phyloP scores from a whole-genome alignment of 345 rosid genomes.

The Jatropha curcas region DNA sequence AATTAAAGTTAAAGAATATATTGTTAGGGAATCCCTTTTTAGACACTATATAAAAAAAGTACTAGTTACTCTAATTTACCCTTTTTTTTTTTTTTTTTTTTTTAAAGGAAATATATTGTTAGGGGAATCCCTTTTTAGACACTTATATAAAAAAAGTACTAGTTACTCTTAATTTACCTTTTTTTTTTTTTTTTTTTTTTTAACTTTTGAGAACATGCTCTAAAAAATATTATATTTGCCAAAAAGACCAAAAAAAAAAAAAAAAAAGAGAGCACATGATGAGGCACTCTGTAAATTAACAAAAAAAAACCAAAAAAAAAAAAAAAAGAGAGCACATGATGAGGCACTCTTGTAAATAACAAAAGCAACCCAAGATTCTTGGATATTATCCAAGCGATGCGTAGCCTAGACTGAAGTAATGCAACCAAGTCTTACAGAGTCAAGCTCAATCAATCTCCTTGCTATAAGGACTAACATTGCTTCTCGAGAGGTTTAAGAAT shows the following conservation, averaged over 20 bases:
- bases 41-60: not conserved
- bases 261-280: not conserved
- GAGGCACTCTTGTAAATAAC: slow-evolving; percentile 11
- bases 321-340: not conserved
- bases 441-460: not conserved
- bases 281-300: slow-evolving; percentile 10
- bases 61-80: not conserved
- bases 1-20: not conserved
- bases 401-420: not conserved
- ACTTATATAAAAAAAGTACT: too few relatives aligned
- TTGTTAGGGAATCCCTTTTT: not conserved
- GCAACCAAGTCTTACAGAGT: not conserved
- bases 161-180: too few relatives aligned
- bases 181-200: too few relatives aligned
- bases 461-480: not conserved
- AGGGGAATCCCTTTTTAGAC: too few relatives aligned
- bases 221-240: too few relatives aligned
- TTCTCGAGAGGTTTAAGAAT: not conserved
- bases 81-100: not conserved
- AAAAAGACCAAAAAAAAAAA: too few relatives aligned
- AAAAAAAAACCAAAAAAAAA: too few relatives aligned
- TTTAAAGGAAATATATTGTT: not conserved
- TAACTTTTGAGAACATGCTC: too few relatives aligned
- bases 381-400: not conserved
- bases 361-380: not conserved